These are phyloP conservation scores for Orychophragmus violaceus DNA, from an alignment of 345 rosid species.

Conservation along the genomic window DNA sequence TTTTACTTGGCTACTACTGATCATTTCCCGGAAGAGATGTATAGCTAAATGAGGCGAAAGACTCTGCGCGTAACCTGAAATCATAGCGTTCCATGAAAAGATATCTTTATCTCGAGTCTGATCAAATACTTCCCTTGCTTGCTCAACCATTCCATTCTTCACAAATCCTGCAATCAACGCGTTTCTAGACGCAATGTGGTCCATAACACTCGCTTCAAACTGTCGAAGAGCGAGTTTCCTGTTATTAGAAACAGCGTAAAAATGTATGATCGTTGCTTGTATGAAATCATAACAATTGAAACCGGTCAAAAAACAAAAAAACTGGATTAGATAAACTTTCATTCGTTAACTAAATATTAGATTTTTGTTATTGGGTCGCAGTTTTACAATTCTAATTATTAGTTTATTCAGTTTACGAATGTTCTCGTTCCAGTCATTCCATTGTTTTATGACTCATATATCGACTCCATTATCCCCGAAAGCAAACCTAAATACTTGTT, in stretches of 20 bases:
- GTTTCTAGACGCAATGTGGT: conserved; percentile 58
- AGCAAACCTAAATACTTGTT: too few species aligned
- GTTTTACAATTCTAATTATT: too few species aligned
- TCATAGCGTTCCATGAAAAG: conserved; percentile 77
- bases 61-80: conserved; percentile 60
- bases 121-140: conserved; percentile 50
- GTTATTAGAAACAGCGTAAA: conserved; percentile 52
- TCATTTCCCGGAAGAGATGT: conserved; percentile 52
- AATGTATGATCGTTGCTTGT: conserved; percentile 66
- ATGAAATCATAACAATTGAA: conserved; percentile 55
- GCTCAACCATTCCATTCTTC: conserved; percentile 52
- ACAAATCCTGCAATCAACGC: conserved; percentile 61
- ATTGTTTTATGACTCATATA: too few species aligned
- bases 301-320: too few species aligned
- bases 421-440: too few species aligned
- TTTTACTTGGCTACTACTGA: conserved; percentile 38
- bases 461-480: too few species aligned
- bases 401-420: too few species aligned
- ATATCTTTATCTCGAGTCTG: conserved; percentile 65
- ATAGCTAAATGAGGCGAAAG: conserved; percentile 49
- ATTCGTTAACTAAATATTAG: too few species aligned
- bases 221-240: conserved; percentile 52
- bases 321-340: too few species aligned
- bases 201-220: conserved; percentile 45
- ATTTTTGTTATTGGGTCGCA: too few species aligned